Conservation (phyloP, 208 protist genomes). For the Trypanosomatidae sp. region DNA sequence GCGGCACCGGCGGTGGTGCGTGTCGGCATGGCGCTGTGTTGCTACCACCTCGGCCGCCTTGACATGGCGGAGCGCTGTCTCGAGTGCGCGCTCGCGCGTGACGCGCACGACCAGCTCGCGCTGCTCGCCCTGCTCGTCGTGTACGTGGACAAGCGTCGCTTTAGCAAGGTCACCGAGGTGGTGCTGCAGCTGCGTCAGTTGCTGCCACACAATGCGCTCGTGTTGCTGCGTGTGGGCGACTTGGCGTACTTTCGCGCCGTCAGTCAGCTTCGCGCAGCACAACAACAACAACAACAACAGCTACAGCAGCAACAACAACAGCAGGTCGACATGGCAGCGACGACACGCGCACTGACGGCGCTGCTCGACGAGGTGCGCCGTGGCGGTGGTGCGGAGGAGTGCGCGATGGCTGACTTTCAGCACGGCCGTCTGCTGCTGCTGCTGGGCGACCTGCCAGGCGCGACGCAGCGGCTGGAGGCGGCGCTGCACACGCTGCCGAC, state of each 20-base stretch:
- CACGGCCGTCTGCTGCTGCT: slow-evolving; percentile 51
- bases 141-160: slow-evolving; percentile 48
- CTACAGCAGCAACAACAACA: no score
- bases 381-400: slow-evolving; percentile 28
- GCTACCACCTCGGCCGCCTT: slow-evolving; percentile 31
- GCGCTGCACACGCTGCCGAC: slow-evolving; percentile 43
- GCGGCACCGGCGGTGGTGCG: slow-evolving; percentile 51
- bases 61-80: slow-evolving; percentile 44
- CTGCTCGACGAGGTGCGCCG: slow-evolving; percentile 41
- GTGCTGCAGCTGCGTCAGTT: slow-evolving; percentile 29
- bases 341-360: slow-evolving; percentile 16
- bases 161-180: slow-evolving; percentile 32
- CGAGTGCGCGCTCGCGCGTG: slow-evolving; percentile 37
- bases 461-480: slow-evolving; percentile 37
- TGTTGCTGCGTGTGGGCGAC: slow-evolving; percentile 63
- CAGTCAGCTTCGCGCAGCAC: no score
- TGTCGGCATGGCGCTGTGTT: slow-evolving; percentile 75
- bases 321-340: slow-evolving; percentile 18
- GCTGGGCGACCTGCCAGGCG: slow-evolving; percentile 31
- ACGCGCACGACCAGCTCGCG: slow-evolving; percentile 65
- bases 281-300: no score
- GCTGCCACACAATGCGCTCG: slow-evolving; percentile 55
- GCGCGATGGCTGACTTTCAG: slow-evolving; percentile 64
- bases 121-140: slow-evolving; percentile 57
- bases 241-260: slow-evolving; percentile 70